Evolutionary conservation across 1,284 basidiomycete genomes (phyloP), one percentile per base, ranked within the genome.

Genomic region (Apiotrichum sp.): DNA sequence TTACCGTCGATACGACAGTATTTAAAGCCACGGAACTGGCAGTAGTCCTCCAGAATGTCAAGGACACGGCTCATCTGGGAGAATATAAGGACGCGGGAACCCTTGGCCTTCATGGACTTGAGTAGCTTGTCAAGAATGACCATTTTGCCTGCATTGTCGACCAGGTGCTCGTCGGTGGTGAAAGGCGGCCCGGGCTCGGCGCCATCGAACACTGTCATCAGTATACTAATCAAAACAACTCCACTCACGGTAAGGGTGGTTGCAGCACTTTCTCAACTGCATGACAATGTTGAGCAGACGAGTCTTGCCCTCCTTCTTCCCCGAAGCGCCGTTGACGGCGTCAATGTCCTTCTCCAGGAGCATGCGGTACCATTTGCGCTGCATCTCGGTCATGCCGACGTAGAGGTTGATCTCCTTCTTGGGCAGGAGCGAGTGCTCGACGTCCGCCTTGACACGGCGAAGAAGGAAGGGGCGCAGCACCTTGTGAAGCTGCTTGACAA

Each of bases 371-470:
- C 95, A 98, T 73, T 93, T 97, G 46, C 92, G 81, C 75, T 99
- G 96, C 93, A 99, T 95, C 36, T 98, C 93, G 2, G 93, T 90
- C 64, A 98, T 83, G 54, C 95, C 95, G 57, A 99, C 89, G 64
- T 98, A 99, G 55, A 98, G 90, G 72, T 98, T 99, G 76, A 98
- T 93, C 72, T 98, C 96, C 80, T 98, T 98, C 79, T 98, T 98
- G 2, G 96, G 95, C 60, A 98, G 76, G 35, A 98, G 80, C 60
- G 84, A 90, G 80, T 98, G 98, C 80, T 99, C 95, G 3, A 98
- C 96, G 70, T 99, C 96, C 11, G 87, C 83, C 80, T 99, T 99
- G 69, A 98, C 95, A 54, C 96, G 84, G 52, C 95, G 83, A 36
- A 98, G 80, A 61, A 99, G 80, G 82, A 98, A 98, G 3, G 95